A percentile compares a stretch with the other conserved stretches of the same genome.
Conservation (phyloP, 2,329 filamentous ascomycete genomes). For the Fusarium continuum region DNA sequence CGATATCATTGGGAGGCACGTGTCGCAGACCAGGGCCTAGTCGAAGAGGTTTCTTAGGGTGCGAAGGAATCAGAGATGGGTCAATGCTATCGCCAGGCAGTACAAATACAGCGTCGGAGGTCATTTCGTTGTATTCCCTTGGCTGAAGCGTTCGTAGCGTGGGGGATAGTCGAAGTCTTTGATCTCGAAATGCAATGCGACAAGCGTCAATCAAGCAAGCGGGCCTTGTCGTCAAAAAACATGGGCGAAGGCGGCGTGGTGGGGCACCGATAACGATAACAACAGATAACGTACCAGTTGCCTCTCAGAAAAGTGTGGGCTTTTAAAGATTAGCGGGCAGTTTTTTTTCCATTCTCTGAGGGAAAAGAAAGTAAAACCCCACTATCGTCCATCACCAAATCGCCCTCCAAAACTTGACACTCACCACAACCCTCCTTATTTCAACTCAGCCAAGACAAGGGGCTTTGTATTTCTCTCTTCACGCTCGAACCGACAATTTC, state of each 20-base stretch:
- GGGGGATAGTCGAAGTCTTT: neutral
- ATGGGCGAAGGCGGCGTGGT: slow-evolving; percentile 14
- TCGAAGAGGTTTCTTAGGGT: slow-evolving; percentile 75
- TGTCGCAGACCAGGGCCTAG: slow-evolving; percentile 86
- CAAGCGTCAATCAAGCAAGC: slow-evolving; percentile 5
- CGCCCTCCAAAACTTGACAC: slow-evolving; percentile 37
- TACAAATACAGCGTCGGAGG: slow-evolving; percentile 69
- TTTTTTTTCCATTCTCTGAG: slow-evolving; percentile 41
- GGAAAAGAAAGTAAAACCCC: slow-evolving; percentile 42
- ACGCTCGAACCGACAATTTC: neutral
- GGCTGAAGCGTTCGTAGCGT: neutral
- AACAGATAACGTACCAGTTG: slow-evolving; percentile 30
- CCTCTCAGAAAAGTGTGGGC: slow-evolving; percentile 33
- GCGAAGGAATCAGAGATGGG: slow-evolving; percentile 70
- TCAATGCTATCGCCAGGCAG: slow-evolving; percentile 85
- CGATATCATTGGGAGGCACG: slow-evolving; percentile 78
- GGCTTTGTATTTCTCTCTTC: slow-evolving; percentile 14
- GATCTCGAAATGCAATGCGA: slow-evolving; percentile 25
- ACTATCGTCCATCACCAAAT: slow-evolving; percentile 35
- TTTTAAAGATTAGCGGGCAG: slow-evolving; percentile 40
- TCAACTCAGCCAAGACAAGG: slow-evolving; percentile 18
- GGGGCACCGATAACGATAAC: slow-evolving; percentile 33
- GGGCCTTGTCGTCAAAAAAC: slow-evolving; percentile 27
- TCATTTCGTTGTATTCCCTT: slow-evolving; percentile 57
- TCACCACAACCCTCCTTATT: slow-evolving; percentile 17